phyloP scores from a whole-genome alignment of 1,284 basidiomycete species.

The Boletus smithii region DNA sequence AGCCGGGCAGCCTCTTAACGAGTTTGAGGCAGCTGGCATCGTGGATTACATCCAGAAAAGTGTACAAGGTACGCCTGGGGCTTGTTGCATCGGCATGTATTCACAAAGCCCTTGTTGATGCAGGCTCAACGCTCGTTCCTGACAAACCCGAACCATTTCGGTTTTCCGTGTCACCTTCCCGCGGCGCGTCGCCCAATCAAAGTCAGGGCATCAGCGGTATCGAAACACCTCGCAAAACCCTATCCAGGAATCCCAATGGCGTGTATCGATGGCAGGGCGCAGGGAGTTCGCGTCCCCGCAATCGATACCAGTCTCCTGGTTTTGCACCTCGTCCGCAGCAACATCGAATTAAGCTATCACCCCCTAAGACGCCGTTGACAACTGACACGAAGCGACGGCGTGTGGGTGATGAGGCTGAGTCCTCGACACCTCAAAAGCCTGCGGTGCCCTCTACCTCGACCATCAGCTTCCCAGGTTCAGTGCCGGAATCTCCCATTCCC shows the following conservation, averaged over 20 bases:
- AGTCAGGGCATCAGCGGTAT: conserved; percentile 14
- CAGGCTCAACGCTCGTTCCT: conserved; percentile 31
- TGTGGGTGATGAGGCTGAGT: conserved; percentile 45
- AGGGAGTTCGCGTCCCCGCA: conserved; percentile 61
- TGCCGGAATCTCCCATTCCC: conserved; percentile 14
- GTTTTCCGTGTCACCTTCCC: conserved; percentile 50
- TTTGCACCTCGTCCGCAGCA: conserved; percentile 50
- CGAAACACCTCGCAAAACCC: conserved; percentile 44
- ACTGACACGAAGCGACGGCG: conserved; percentile 60
- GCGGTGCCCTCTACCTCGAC: conserved; percentile 27
- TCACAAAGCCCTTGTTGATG: conserved; percentile 16
- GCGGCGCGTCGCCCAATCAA: conserved; percentile 40
- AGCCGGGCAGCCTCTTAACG: conserved; percentile 44
- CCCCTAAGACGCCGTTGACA: conserved; percentile 38
- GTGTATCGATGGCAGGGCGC: conserved; percentile 64
- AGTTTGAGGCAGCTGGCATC: conserved; percentile 52
- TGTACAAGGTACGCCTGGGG: conserved; percentile 34
- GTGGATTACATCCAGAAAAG: conserved; percentile 48
- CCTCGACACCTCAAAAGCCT: conserved; percentile 33
- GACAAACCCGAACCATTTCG: conserved; percentile 52
- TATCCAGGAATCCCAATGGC: conserved; percentile 70
- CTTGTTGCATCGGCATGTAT: conserved; percentile 7
- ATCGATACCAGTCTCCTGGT: conserved; percentile 64
- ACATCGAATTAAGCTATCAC: conserved; percentile 39
- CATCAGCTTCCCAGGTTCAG: conserved; percentile 17